Percentiles rank a stretch among this genome's conserved stretches.
phyloP scores from a whole-genome alignment of 441 rosid species.

The Aquilaria agallochum region DNA sequence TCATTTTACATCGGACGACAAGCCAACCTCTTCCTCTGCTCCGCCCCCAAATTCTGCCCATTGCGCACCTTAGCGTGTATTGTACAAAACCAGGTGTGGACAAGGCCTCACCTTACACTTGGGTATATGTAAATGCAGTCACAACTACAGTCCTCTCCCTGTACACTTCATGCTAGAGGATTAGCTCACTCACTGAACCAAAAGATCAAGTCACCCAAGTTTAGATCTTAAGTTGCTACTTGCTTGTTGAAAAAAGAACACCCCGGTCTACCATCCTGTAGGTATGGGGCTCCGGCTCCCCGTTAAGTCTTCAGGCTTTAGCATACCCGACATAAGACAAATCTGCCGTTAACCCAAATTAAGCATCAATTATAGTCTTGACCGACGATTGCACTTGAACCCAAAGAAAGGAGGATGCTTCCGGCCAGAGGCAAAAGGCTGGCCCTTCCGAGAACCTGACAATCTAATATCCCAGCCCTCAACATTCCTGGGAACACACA shows the following conservation, averaged over 20 bases:
- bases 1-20: no score
- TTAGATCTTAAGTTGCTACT: no score
- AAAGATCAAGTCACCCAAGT: background rate
- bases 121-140: background rate
- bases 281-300: no score
- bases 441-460: conserved; percentile 61
- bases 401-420: conserved; percentile 45
- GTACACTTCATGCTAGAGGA: conserved; percentile 22
- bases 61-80: no score
- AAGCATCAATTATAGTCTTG: conserved; percentile 44
- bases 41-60: no score
- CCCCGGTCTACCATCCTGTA: no score
- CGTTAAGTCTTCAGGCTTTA: no score
- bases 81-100: no score
- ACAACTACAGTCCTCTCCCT: conserved; percentile 3
- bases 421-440: conserved; percentile 56
- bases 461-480: conserved; percentile 98
- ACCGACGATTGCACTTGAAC: conserved; percentile 51
- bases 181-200: conserved; percentile 4
- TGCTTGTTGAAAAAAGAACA: no score
- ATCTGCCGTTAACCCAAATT: no score
- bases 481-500: conserved; percentile 80
- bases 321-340: no score
- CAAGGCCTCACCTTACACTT: background rate
- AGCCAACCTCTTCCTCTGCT: no score